Evolutionary conservation across 2,329 filamentous ascomycete species (phyloP).

Genomic region (Chrysoporthe austroafricana): DNA sequence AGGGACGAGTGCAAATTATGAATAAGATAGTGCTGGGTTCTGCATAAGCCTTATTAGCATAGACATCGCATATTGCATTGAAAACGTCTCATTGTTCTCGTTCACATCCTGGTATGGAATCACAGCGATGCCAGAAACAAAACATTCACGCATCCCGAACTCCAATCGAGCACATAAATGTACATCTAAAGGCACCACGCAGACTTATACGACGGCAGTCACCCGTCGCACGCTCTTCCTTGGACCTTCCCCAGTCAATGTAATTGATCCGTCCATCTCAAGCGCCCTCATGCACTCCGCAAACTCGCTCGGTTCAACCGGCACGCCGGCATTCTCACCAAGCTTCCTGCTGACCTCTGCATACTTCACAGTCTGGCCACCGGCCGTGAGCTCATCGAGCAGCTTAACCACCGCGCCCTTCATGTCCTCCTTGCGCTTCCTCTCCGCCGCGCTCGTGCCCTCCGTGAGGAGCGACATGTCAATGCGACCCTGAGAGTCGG

Average conservation of each 20-base stretch:
- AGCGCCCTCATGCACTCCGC: conserved; percentile 77
- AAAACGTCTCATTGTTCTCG: conserved; percentile 17
- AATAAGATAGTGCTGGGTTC: background rate
- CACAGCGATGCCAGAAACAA: conserved; percentile 6
- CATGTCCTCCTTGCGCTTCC: conserved; percentile 80
- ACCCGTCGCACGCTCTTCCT: conserved; percentile 82
- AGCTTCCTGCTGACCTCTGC: conserved; percentile 77
- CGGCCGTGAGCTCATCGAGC: conserved; percentile 78
- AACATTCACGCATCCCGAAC: background rate
- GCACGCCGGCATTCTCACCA: conserved; percentile 69
- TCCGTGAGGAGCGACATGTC: conserved; percentile 96
- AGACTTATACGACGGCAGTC: conserved; percentile 50
- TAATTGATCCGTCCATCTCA: conserved; percentile 83
- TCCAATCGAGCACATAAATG: background rate
- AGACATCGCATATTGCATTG: background rate
- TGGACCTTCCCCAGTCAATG: conserved; percentile 81
- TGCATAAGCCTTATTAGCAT: background rate
- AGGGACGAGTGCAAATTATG: conserved; percentile 9
- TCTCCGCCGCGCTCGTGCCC: conserved; percentile 87
- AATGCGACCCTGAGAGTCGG: conserved; percentile 88
- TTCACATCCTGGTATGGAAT: background rate
- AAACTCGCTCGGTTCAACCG: conserved; percentile 80
- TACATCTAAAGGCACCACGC: background rate
- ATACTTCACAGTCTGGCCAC: conserved; percentile 72
- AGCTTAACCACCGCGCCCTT: conserved; percentile 76